Evolutionary conservation across 2,329 filamentous ascomycete genomes (phyloP).

Genomic region (Clonostachys sp.): DNA sequence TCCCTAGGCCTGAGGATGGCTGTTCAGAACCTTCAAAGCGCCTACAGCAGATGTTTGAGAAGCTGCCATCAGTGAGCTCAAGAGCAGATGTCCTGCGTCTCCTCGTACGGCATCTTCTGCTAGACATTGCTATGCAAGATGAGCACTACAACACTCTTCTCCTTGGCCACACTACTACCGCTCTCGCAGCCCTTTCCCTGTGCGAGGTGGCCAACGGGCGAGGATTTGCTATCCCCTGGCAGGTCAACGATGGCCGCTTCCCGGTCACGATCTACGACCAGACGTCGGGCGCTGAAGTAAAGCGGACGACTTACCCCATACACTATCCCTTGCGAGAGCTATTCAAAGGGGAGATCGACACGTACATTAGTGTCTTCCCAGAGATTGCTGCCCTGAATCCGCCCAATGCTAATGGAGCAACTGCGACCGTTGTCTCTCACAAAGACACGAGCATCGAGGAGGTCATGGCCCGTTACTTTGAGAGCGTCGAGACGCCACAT

Average conservation of each 20-base stretch:
- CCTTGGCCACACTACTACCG: conserved; percentile 82
- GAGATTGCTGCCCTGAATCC: conserved; percentile 45
- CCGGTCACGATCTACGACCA: conserved; percentile 22
- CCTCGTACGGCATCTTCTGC: conserved; percentile 67
- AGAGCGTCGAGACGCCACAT: conserved; percentile 74
- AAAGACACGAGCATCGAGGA: conserved; percentile 86
- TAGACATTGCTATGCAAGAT: conserved; percentile 52
- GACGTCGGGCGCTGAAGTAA: conserved; percentile 11
- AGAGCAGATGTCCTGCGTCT: conserved; percentile 68
- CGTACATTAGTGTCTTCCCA: conserved; percentile 56
- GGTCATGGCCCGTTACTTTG: conserved; percentile 85
- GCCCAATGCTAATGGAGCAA: conserved; percentile 18
- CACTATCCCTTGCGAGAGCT: conserved; percentile 84
- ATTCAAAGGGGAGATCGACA: conserved; percentile 72
- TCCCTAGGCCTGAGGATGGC: conserved; percentile 2
- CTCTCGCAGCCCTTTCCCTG: conserved; percentile 80
- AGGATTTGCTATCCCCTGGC: conserved; percentile 78
- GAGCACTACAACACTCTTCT: conserved; percentile 65
- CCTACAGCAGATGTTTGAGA: conserved; percentile 51
- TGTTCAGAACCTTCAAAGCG: conserved; percentile 25
- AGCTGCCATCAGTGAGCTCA: conserved; percentile 69
- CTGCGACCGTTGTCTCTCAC: conserved; percentile 48
- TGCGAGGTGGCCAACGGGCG: conserved; percentile 88
- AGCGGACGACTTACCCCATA: conserved; percentile 32
- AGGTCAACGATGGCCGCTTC: conserved; percentile 67